These are phyloP conservation scores for Entomortierella chlamydospora DNA, from an alignment of 192 early-diverging fungal species.

Conservation along the genomic window DNA sequence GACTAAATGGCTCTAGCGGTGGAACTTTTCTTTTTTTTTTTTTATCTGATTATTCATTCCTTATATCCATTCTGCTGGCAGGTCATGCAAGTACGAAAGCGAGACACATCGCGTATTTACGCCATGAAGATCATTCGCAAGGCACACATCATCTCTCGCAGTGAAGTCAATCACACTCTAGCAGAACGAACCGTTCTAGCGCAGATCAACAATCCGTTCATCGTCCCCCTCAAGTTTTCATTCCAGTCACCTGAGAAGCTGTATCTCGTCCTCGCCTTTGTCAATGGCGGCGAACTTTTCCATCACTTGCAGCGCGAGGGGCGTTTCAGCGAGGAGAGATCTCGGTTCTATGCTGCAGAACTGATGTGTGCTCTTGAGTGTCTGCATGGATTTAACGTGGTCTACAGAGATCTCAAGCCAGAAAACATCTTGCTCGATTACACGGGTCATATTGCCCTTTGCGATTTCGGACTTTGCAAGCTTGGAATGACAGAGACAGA, in stretches of 20 bases:
- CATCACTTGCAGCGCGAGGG: slow-evolving; percentile 92
- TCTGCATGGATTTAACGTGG: slow-evolving; percentile 90
- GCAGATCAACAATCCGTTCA: slow-evolving; percentile 92
- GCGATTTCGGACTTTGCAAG: slow-evolving; percentile 96
- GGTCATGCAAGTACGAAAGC: slow-evolving; percentile 93
- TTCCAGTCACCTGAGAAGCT: slow-evolving; percentile 96
- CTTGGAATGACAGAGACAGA: slow-evolving; percentile 94
- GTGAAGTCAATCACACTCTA: slow-evolving; percentile 95
- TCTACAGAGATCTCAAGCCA: slow-evolving; percentile 92
- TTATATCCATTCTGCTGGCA: slow-evolving; percentile 68
- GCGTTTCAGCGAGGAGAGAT: slow-evolving; percentile 86
- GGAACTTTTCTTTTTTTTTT: no score
- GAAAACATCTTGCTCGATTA: slow-evolving; percentile 96
- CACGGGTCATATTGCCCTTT: slow-evolving; percentile 92
- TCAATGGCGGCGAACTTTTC: slow-evolving; percentile 98
- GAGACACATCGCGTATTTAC: slow-evolving; percentile 93
- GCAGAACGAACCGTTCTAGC: slow-evolving; percentile 93
- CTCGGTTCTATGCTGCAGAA: slow-evolving; percentile 95
- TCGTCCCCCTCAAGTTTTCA: slow-evolving; percentile 92
- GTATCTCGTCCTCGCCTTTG: slow-evolving; percentile 95
- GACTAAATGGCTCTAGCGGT: no score
- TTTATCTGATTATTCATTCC: slow-evolving; percentile 85
- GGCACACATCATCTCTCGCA: slow-evolving; percentile 92
- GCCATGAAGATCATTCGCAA: slow-evolving; percentile 98
- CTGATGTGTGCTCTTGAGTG: slow-evolving; percentile 91